Percentiles rank a stretch among this genome's conserved stretches.
Conservation (phyloP, 2,329 filamentous ascomycete genomes). For the Penicillium psychrosexuale region DNA sequence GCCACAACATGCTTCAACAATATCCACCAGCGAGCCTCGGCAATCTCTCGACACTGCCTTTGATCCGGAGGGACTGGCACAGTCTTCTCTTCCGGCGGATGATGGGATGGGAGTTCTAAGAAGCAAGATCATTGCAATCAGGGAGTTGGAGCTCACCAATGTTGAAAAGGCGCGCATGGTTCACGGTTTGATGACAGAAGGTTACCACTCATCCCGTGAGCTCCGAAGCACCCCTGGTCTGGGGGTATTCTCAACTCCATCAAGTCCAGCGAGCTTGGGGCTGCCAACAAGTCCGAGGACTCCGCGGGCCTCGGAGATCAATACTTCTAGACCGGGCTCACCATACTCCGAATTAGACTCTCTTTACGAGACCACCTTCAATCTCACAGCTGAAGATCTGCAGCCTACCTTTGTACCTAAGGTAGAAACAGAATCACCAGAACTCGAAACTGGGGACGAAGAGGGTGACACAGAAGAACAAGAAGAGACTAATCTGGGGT, state of each 20-base stretch:
- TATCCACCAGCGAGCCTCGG: neutral
- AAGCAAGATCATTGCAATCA: constrained; percentile 65
- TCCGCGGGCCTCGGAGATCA: constrained; percentile 25
- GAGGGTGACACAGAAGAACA: constrained; percentile 48
- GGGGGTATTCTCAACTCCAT: constrained; percentile 21
- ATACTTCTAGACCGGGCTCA: constrained; percentile 28
- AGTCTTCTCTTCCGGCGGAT: constrained; percentile 61
- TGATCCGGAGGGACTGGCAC: constrained; percentile 18
- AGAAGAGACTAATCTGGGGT: constrained; percentile 64
- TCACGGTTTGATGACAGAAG: constrained; percentile 67
- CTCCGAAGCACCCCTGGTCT: constrained; percentile 4
- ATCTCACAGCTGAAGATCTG: constrained; percentile 55
- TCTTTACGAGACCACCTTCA: constrained; percentile 35
- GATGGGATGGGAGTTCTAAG: constrained; percentile 72
- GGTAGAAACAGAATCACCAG: constrained; percentile 27
- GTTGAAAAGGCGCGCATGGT: constrained; percentile 69
- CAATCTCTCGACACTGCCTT: neutral
- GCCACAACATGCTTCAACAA: neutral
- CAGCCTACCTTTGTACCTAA: constrained; percentile 63
- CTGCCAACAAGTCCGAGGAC: constrained; percentile 32
- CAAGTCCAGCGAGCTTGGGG: constrained; percentile 25
- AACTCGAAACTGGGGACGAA: constrained; percentile 32
- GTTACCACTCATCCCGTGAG: constrained; percentile 54
- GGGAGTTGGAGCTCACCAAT: constrained; percentile 56
- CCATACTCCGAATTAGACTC: constrained; percentile 27